Evolutionary conservation across 495 filamentous ascomycete species (phyloP), one percentile per base, ranked within the genome.

Genomic region (Penicillium psychrofluorescens): DNA sequence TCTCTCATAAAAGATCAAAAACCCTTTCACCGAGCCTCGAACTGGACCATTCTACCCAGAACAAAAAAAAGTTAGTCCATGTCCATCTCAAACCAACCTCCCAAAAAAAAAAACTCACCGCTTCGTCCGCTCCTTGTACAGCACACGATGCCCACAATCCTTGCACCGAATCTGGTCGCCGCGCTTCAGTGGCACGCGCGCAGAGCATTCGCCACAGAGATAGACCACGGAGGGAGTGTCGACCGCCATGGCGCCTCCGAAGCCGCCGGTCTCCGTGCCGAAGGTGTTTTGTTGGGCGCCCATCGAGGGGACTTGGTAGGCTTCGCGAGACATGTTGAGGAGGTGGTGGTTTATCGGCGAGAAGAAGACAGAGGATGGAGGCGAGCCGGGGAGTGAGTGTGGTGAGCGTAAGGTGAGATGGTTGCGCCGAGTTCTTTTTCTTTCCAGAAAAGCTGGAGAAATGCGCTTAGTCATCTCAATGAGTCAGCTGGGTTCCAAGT

Each of bases 61-160:
- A 45, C 46, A 45, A 45, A 0, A 39, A 22, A 13, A 30, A 13
- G 38, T 58, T 38, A 58, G 54, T 37, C 29, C 28, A 45, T 40
- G 41, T 32, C 38, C 33, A 45, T 38, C 38, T 37, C 29, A 38
- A 13, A 33, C 43, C 35, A 14, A 16, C 8, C 12, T 16, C 15
- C 4, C 15, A 35, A 40, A 42, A 48, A 29, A 34, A 29, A 46
- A 45, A 48, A 62, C 81, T 65, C 63, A 96, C 92, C 94, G 77
- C 76, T 95, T 96, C 29, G 92, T 99, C 55, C 92, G 70, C 79
- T 95, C 88, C 78, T 99, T 99, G 67, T 96, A 96, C 47, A 99
- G 70, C 40, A 99, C 88, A 47, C 92, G 84, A 60, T 95, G 89
- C 16, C 92, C 94, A 62, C 92, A 99, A 66, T 91, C 88, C 67